Evolutionary conservation across 768 basidiomycete species (phyloP).

Genomic region (Rhodotorula taiwanensis): DNA sequence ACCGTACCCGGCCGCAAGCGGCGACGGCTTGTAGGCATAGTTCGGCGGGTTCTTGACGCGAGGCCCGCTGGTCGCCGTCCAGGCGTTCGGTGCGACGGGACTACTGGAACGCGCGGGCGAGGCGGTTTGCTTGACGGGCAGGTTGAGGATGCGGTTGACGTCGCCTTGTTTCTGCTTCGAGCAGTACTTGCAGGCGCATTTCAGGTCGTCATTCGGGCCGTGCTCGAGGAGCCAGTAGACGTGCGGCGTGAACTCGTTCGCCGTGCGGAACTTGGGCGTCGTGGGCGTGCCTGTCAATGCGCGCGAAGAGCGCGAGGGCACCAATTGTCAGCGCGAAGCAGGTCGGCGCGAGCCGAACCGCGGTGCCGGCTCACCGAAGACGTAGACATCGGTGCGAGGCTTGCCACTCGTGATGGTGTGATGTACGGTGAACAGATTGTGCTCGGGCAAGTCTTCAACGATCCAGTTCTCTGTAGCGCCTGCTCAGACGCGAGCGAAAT

Average conservation of each 20-base stretch:
- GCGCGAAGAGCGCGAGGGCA: no score
- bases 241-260: conserved; percentile 79
- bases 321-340: no score
- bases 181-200: conserved; percentile 39
- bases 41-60: no score
- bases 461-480: conserved; percentile 49
- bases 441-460: conserved; percentile 58
- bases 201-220: conserved; percentile 23
- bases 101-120: no score
- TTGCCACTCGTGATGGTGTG: conserved; percentile 54
- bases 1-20: no score
- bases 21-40: no score
- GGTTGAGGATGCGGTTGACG: conserved; percentile 31
- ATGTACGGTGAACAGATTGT: conserved; percentile 68
- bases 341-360: no score
- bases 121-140: neutral
- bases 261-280: conserved; percentile 59
- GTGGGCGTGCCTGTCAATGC: conserved; percentile 46
- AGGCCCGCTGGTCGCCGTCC: no score
- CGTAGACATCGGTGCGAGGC: conserved; percentile 69
- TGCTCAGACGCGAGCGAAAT: no score
- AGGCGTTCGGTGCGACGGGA: no score
- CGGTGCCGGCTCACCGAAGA: conserved; percentile 58
- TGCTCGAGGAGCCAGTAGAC: conserved; percentile 64
- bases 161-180: conserved; percentile 28